These are phyloP conservation scores for Garcia nutans DNA, from an alignment of 345 rosid species.

Conservation along the genomic window DNA sequence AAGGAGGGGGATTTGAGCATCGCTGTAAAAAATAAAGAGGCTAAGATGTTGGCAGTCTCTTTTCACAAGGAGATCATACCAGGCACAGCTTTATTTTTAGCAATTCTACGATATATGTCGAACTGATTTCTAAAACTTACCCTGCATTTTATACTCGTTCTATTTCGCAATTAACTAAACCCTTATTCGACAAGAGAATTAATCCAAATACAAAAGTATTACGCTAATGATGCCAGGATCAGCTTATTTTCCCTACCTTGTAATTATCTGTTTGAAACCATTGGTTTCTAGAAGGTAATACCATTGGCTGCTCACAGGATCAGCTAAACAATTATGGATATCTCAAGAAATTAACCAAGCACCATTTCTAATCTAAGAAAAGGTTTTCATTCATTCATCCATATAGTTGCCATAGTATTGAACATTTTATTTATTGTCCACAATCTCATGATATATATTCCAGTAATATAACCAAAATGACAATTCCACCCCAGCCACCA, in stretches of 20 bases:
- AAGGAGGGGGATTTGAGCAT: background rate
- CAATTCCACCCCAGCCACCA: background rate
- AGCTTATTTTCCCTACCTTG: background rate
- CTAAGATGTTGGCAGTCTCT: background rate
- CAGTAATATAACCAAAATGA: background rate
- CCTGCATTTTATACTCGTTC: background rate
- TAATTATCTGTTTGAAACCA: too few relatives aligned
- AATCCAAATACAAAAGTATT: background rate
- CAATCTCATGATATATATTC: background rate
- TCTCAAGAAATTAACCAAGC: background rate
- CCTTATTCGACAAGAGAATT: background rate
- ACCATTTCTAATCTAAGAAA: background rate
- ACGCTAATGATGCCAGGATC: background rate
- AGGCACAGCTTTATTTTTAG: background rate
- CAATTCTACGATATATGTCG: background rate
- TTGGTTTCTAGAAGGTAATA: too few relatives aligned
- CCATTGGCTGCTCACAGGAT: background rate
- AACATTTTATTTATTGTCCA: background rate
- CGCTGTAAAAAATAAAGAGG: background rate
- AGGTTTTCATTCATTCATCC: background rate
- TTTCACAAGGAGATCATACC: background rate
- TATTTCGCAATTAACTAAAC: background rate
- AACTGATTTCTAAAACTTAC: background rate
- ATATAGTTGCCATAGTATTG: background rate
- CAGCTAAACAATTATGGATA: background rate